Conservation (phyloP, 2,329 filamentous ascomycete species). For the Fonsecaea nubica region DNA sequence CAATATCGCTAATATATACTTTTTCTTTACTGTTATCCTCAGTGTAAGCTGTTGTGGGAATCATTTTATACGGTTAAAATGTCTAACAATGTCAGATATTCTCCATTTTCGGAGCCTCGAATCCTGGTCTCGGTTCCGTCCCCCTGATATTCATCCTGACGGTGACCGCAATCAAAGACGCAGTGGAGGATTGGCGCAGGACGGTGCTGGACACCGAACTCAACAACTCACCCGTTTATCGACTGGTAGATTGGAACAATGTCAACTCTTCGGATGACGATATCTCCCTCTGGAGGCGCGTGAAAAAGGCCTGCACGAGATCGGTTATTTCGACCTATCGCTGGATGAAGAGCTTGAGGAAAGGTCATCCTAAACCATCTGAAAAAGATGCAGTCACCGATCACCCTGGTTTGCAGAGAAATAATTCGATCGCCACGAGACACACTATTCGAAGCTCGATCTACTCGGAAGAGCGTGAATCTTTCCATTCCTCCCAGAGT, state of each 20-base stretch:
- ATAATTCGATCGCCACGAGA: conserved; percentile 70
- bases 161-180: conserved; percentile 92
- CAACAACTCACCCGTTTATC: conserved; percentile 94
- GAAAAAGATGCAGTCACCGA: conserved; percentile 61
- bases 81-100: conserved; percentile 71
- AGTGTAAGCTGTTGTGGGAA: conserved; percentile 68
- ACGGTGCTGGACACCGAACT: conserved; percentile 90
- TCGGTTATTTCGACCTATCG: conserved; percentile 64
- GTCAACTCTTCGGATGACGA: conserved; percentile 91
- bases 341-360: conserved; percentile 48
- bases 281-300: conserved; percentile 80
- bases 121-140: conserved; percentile 86
- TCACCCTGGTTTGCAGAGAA: conserved; percentile 55
- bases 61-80: neutral
- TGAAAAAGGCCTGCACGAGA: conserved; percentile 86
- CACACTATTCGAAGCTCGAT: conserved; percentile 63
- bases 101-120: conserved; percentile 89
- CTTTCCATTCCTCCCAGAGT: conserved; percentile 58
- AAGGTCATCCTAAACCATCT: conserved; percentile 55
- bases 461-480: conserved; percentile 58
- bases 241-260: conserved; percentile 86
- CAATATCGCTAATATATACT: conserved; percentile 98
- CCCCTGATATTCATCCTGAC: conserved; percentile 90
- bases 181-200: conserved; percentile 90
- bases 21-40: conserved; percentile 93